phyloP scores from a whole-genome alignment of 495 filamentous ascomycete genomes.

The Glarea lozoyensis region DNA sequence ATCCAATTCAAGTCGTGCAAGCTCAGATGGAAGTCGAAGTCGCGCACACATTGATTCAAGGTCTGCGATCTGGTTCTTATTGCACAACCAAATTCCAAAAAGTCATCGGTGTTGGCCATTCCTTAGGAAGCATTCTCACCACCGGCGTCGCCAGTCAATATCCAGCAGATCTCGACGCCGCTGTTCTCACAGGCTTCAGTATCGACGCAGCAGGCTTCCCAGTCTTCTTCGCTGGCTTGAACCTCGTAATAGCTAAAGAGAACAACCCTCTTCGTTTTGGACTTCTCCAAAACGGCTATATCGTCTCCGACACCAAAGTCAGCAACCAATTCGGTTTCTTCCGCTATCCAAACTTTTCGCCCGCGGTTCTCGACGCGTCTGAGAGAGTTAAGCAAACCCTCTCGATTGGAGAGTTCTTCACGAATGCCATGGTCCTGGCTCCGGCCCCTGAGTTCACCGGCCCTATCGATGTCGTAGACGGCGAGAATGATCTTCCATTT shows the following conservation, averaged over 20 bases:
- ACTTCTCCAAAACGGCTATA: conserved; percentile 4
- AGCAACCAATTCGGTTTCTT: conserved; percentile 7
- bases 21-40: conserved; percentile 29
- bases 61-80: conserved; percentile 21
- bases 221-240: conserved; percentile 11
- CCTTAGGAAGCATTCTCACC: conserved; percentile 24
- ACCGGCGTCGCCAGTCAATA: conserved; percentile 18
- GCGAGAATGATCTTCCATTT: conserved; percentile 24
- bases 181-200: conserved; percentile 22
- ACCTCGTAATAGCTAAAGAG: conserved; percentile 16
- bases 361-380: background rate
- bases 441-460: conserved; percentile 19
- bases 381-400: conserved; percentile 22
- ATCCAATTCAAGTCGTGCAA: conserved; percentile 23
- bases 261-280: conserved; percentile 13
- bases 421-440: conserved; percentile 6
- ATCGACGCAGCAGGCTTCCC: conserved; percentile 4
- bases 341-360: conserved; percentile 1
- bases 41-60: conserved; percentile 24
- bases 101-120: conserved; percentile 33
- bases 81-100: conserved; percentile 21
- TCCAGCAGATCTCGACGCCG: conserved; percentile 25
- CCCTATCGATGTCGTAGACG: conserved; percentile 21
- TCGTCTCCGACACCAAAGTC: background rate
- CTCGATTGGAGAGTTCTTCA: conserved; percentile 19